Evolutionary conservation across 495 filamentous ascomycete genomes (phyloP).

Genomic region (Lasiosphaeria miniovina): DNA sequence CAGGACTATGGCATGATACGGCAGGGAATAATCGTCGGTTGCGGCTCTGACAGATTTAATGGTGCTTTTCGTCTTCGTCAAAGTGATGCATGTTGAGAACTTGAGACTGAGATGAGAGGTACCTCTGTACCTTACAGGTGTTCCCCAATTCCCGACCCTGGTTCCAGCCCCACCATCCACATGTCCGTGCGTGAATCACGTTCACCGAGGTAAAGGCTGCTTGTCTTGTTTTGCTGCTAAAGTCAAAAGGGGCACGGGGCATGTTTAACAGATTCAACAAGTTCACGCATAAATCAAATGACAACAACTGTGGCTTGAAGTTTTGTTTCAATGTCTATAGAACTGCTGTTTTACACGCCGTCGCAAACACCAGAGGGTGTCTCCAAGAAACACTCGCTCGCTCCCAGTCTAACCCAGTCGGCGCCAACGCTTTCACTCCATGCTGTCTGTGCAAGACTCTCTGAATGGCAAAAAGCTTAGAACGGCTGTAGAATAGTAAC

Average conservation of each 20-base stretch:
- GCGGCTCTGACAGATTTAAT: too few species aligned
- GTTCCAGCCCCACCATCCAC: neutral
- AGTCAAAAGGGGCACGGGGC: too few species aligned
- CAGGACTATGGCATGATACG: neutral
- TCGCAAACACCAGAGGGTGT: neutral
- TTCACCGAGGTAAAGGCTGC: neutral
- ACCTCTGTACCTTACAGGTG: constrained; percentile 5
- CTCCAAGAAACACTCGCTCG: neutral
- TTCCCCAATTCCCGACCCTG: neutral
- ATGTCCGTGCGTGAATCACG: neutral
- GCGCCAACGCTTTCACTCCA: neutral
- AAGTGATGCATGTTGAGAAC: neutral
- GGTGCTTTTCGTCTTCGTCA: neutral
- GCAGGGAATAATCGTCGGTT: neutral
- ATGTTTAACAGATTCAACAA: too few species aligned
- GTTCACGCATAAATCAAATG: neutral
- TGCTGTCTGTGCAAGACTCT: neutral
- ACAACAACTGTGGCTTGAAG: neutral
- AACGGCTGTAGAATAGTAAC: neutral
- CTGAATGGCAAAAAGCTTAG: neutral
- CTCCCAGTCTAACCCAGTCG: neutral
- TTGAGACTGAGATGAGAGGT: neutral
- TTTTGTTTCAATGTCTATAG: constrained; percentile 18
- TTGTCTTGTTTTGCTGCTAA: too few species aligned
- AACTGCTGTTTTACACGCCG: constrained; percentile 23